phyloP scores from a whole-genome alignment of 163 green algal species.

The Scenedesmus sp. region DNA sequence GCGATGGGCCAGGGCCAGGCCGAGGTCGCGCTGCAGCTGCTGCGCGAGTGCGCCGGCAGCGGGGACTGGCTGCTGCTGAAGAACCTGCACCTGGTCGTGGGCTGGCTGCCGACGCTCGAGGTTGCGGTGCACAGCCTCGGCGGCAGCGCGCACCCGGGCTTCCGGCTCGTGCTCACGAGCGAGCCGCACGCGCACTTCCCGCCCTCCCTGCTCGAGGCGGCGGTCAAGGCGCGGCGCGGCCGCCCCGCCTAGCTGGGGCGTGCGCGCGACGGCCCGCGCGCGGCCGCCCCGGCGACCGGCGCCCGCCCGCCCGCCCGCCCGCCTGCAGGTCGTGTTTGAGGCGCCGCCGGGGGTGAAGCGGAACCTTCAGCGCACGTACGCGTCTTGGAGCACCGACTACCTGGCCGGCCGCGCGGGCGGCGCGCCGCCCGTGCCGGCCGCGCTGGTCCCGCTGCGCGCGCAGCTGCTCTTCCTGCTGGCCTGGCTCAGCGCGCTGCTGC shows the following conservation, averaged over 20 bases:
- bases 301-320: background rate
- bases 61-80: slow-evolving; percentile 86
- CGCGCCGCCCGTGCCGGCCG: slow-evolving; percentile 4
- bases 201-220: slow-evolving; percentile 71
- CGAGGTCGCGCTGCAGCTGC: slow-evolving; percentile 69
- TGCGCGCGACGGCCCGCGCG: too few relatives aligned
- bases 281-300: too few relatives aligned
- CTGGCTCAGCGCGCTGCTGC: slow-evolving; percentile 87
- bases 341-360: slow-evolving; percentile 83
- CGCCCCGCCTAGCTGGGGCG: too few relatives aligned
- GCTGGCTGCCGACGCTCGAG: slow-evolving; percentile 79
- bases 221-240: slow-evolving; percentile 75
- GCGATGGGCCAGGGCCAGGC: slow-evolving; percentile 87
- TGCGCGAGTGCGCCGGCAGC: slow-evolving; percentile 66
- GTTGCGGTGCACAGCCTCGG: slow-evolving; percentile 63
- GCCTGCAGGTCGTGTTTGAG: slow-evolving; percentile 79
- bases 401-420: slow-evolving; percentile 40
- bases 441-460: slow-evolving; percentile 55
- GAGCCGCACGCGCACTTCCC: slow-evolving; percentile 78
- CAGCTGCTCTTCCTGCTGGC: slow-evolving; percentile 87
- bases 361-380: slow-evolving; percentile 83
- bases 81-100: slow-evolving; percentile 84
- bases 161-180: slow-evolving; percentile 80
- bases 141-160: slow-evolving; percentile 54
- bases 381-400: slow-evolving; percentile 67